Percentiles rank a stretch among this genome's conserved stretches.
phyloP scores from a whole-genome alignment of 176 grass and related monocot species.

The Chloris gayana region DNA sequence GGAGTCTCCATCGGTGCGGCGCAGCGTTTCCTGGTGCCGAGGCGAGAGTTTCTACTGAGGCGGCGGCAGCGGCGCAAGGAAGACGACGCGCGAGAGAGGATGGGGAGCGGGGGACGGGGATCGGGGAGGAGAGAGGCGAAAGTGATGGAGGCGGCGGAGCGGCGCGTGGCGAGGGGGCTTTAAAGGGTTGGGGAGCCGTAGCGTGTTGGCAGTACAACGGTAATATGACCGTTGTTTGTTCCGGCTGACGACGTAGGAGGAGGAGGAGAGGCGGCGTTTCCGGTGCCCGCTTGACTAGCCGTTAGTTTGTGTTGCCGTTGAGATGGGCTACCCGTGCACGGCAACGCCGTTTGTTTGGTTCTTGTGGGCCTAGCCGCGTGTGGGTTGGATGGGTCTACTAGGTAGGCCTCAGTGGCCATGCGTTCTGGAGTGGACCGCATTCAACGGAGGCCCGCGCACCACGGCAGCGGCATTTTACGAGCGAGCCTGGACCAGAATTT shows the following conservation, averaged over 20 bases:
- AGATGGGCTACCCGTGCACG: neutral
- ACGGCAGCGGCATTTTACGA: neutral
- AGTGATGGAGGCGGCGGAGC: neutral
- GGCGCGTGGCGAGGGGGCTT: neutral
- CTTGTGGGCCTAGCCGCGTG: neutral
- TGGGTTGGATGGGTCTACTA: neutral
- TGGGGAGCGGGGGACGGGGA: neutral
- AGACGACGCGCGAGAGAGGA: neutral
- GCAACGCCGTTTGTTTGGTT: neutral
- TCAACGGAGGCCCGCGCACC: neutral
- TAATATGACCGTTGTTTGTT: slow-evolving; percentile 55
- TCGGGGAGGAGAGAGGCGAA: neutral
- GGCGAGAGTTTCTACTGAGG: neutral
- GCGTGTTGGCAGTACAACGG: slow-evolving; percentile 34
- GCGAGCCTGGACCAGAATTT: neutral
- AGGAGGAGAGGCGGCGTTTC: neutral
- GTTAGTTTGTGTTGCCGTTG: slow-evolving; percentile 12
- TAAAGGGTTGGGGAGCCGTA: slow-evolving; percentile 26
- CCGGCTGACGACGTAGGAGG: neutral
- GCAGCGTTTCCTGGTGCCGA: neutral
- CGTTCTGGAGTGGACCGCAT: neutral
- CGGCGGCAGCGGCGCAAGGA: neutral
- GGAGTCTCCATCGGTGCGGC: slow-evolving; percentile 61
- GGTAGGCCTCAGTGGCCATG: neutral
- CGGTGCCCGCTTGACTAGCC: slow-evolving; percentile 22